Percentiles rank a stretch among this genome's conserved stretches.
phyloP scores from a whole-genome alignment of 1,284 basidiomycete genomes.

The Neolentinus lepideus region DNA sequence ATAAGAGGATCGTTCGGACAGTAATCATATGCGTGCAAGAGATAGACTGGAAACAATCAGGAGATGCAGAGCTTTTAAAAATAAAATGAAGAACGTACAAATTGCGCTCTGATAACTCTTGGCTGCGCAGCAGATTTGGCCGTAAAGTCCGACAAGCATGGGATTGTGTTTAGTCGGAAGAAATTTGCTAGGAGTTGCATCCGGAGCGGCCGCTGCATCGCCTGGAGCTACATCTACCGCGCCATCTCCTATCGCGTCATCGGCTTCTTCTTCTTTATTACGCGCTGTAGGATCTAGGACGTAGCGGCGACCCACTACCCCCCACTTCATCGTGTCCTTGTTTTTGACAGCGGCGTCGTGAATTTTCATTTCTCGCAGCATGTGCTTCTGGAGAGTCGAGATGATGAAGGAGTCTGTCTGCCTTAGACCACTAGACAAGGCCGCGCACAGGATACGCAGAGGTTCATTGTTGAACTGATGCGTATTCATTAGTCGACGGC shows the following conservation, averaged over 20 bases:
- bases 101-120: conserved; percentile 89
- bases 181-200: conserved; percentile 2
- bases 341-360: conserved; percentile 56
- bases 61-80: conserved; percentile 1
- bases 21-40: conserved; percentile 83
- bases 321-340: conserved; percentile 55
- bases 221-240: conserved; percentile 16
- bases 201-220: conserved; percentile 17
- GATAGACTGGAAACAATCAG: conserved; percentile 55
- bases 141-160: conserved; percentile 74
- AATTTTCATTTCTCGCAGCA: conserved; percentile 70
- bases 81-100: conserved; percentile 51
- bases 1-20: conserved; percentile 81
- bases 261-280: conserved; percentile 22
- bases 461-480: conserved; percentile 83
- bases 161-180: conserved; percentile 73
- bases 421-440: conserved; percentile 59
- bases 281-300: conserved; percentile 18
- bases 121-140: conserved; percentile 77
- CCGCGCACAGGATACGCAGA: conserved; percentile 64
- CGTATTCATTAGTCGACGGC: conserved; percentile 62
- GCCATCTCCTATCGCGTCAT: conserved; percentile 27
- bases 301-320: conserved; percentile 44
- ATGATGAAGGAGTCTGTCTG: conserved; percentile 71
- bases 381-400: conserved; percentile 73